Evolutionary conservation across 306 rosid genomes (phyloP).

Genomic region (Cucumis melo): DNA sequence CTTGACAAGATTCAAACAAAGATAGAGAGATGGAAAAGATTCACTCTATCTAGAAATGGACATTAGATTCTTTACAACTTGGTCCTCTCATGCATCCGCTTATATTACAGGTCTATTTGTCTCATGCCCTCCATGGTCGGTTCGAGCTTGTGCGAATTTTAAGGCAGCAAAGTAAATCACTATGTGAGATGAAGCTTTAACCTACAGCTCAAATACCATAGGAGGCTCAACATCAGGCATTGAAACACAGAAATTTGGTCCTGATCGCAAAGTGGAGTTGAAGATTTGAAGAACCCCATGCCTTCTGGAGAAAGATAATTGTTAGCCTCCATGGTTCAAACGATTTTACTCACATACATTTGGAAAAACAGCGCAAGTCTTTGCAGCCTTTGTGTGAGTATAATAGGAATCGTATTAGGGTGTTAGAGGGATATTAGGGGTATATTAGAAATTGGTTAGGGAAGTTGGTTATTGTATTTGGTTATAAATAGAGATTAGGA

Average conservation of each 20-base stretch:
- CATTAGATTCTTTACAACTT: neutral
- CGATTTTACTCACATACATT: neutral
- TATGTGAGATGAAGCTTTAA: neutral
- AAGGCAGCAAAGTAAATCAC: neutral
- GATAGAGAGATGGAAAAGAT: neutral
- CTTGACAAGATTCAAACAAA: neutral
- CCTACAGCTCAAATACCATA: no score
- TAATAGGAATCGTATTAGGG: no score
- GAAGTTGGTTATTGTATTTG: no score
- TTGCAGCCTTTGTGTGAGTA: neutral
- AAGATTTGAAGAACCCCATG: neutral
- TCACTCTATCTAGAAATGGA: neutral
- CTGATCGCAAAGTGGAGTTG: neutral
- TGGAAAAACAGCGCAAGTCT: neutral
- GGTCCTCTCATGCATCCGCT: neutral
- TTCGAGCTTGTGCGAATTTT: neutral
- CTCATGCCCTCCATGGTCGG: neutral
- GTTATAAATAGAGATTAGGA: no score
- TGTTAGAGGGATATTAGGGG: no score
- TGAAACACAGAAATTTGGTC: neutral
- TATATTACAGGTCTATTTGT: neutral
- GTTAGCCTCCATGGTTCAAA: neutral
- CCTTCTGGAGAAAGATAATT: neutral
- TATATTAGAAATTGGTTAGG: no score
- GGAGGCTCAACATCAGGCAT: neutral